Conservation (phyloP, 2,329 filamentous ascomycete species). For the Zasmidium cellare region DNA sequence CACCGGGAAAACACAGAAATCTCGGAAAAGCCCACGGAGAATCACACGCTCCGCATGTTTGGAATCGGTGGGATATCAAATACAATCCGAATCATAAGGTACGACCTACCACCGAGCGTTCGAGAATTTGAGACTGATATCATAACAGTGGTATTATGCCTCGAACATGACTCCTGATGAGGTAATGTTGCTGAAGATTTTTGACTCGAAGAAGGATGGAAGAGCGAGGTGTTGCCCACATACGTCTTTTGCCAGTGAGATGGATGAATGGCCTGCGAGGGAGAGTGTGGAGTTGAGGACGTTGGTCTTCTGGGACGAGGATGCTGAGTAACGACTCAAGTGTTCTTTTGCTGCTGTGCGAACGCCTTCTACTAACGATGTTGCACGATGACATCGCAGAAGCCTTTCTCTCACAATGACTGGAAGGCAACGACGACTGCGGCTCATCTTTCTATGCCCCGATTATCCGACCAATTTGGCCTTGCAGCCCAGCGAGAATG, state of each 20-base stretch:
- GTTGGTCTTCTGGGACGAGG: constrained; percentile 11
- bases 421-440: too few relatives aligned
- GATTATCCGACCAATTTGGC: neutral
- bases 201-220: constrained; percentile 42
- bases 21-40: neutral
- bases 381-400: constrained; percentile 48
- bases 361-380: too few relatives aligned
- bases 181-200: constrained; percentile 62
- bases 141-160: constrained; percentile 60
- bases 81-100: neutral
- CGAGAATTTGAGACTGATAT: too few relatives aligned
- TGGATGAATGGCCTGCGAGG: neutral
- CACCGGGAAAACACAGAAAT: neutral
- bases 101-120: too few relatives aligned
- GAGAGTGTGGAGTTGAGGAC: constrained; percentile 12
- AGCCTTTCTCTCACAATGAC: too few relatives aligned
- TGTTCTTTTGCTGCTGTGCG: too few relatives aligned
- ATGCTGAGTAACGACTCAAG: neutral
- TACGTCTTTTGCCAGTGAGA: constrained; percentile 1
- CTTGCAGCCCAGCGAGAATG: neutral
- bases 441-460: too few relatives aligned
- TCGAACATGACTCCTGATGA: constrained; percentile 63
- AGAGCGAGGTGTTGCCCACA: constrained; percentile 1
- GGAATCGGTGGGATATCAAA: neutral
- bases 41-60: neutral